Evolutionary conservation across 495 filamentous ascomycete species (phyloP), one percentile per base, ranked within the genome.

Genomic region (Arthonia radiata): DNA sequence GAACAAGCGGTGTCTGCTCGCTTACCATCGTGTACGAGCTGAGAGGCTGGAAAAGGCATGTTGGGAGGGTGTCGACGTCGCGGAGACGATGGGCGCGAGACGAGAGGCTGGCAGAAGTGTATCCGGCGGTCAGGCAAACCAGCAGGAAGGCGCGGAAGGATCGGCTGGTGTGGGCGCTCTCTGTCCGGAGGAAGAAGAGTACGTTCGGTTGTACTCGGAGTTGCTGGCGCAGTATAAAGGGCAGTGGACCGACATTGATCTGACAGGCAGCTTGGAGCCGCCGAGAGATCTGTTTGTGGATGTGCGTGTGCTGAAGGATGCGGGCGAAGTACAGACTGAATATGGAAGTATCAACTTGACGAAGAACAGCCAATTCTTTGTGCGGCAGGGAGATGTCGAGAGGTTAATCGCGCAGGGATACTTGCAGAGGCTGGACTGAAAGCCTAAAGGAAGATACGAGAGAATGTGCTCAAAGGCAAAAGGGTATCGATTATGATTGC

Each of bases 321-420:
- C 83, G 23, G 89, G 89, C 14, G 86, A 94, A 56, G 91, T 99
- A 35, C 86, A 99, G 52, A 99, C 89, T 7, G 89, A 99, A 54
- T 99, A 94, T 48, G 89, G 89, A 79, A 75, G 81, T 11, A 93
- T 99, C 39, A 93, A 76, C 32, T 59, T 99, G 47, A 93, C 77
- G 17, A 94, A 91, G 48, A 94, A 94, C 41, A 92, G 81, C 41
- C 89, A 99, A 41, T 86, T 94, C 39, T 93, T 81, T 43, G 89
- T 99, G 22, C 67, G 82, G 33, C 81, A 93, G 43, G 82, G 81
- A 3, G 89, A 99, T 55, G 89, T 99, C 5, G 86, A 94, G 47
- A 59, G 82, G 18, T 47, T 99, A 35, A 92, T 99, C 39, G 67
- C 77, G 10, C 89, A 94, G 47, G 89, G 89, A n/a, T 99, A 91